Evolutionary conservation across 2,329 filamentous ascomycete genomes (phyloP).

Genomic region (Xylariaceae sp.): DNA sequence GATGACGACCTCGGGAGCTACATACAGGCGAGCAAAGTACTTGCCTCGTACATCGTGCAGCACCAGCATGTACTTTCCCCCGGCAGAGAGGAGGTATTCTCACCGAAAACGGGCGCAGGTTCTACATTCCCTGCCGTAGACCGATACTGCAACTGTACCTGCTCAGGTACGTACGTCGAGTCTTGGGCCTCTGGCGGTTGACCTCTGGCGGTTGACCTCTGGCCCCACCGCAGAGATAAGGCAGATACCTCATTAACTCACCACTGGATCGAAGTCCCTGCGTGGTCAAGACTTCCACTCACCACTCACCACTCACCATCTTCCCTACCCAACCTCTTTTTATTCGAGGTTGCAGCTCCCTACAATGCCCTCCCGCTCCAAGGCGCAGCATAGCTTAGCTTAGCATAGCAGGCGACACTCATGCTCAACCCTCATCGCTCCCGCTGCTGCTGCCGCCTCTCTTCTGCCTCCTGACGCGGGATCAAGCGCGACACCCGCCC

Average conservation of each 20-base stretch:
- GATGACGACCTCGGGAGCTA: too few relatives aligned
- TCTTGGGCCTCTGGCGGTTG: too few relatives aligned
- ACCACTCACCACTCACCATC: too few relatives aligned
- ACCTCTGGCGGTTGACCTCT: too few relatives aligned
- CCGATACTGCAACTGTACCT: too few relatives aligned
- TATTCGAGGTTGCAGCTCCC: background rate
- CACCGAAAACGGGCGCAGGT: too few relatives aligned
- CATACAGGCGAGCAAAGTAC: too few relatives aligned
- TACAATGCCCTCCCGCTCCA: background rate
- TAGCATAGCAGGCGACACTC: constrained; percentile 8
- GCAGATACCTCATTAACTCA: background rate
- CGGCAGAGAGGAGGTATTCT: too few relatives aligned
- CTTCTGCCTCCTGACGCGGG: constrained; percentile 12
- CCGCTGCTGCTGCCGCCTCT: constrained; percentile 4
- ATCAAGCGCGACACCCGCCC: constrained; percentile 17
- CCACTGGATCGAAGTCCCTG: background rate
- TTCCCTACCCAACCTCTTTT: constrained; percentile 2
- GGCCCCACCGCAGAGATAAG: background rate
- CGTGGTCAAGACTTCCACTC: constrained; percentile 1
- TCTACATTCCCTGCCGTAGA: too few relatives aligned
- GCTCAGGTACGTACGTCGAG: too few relatives aligned
- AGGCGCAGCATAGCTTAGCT: background rate
- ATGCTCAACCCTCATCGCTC: background rate
- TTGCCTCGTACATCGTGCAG: too few relatives aligned
- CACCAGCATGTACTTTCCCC: too few relatives aligned